Percentiles rank a stretch among this genome's conserved stretches.
Evolutionary conservation across 108 stramenopile genomes (phyloP).

Genomic region (Nitzschia inconspicua): DNA sequence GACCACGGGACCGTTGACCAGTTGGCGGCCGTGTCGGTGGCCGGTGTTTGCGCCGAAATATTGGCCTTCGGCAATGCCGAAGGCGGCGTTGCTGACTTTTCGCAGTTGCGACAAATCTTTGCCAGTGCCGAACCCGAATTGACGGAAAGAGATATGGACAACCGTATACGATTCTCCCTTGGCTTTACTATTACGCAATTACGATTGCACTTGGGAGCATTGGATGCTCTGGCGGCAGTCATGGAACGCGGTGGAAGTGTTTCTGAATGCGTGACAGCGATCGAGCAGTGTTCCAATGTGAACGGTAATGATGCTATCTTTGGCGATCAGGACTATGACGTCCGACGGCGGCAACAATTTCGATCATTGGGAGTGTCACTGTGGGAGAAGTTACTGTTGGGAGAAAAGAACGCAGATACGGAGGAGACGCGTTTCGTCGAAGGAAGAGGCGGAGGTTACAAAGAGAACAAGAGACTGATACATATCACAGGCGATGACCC

Average conservation of each 20-base stretch:
- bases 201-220: slow-evolving; percentile 66
- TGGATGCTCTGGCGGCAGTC: slow-evolving; percentile 71
- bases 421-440: slow-evolving; percentile 60
- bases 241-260: slow-evolving; percentile 72
- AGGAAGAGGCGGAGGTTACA: slow-evolving; percentile 67
- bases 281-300: slow-evolving; percentile 68
- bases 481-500: slow-evolving; percentile 75
- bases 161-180: slow-evolving; percentile 69
- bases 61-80: slow-evolving; percentile 71
- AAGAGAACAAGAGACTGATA: slow-evolving; percentile 27
- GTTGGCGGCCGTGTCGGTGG: slow-evolving; percentile 70
- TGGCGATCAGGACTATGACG: slow-evolving; percentile 63
- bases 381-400: slow-evolving; percentile 44
- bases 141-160: slow-evolving; percentile 70
- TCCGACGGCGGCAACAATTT: slow-evolving; percentile 44
- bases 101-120: slow-evolving; percentile 56
- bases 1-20: slow-evolving; percentile 74
- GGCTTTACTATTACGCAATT: slow-evolving; percentile 80
- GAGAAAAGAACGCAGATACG: slow-evolving; percentile 59
- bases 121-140: slow-evolving; percentile 39
- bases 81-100: slow-evolving; percentile 73
- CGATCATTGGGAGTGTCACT: slow-evolving; percentile 26
- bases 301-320: slow-evolving; percentile 49
- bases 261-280: slow-evolving; percentile 70
- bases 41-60: slow-evolving; percentile 83